Percentiles rank a stretch among this genome's conserved stretches.
These are phyloP conservation scores for Calocybe indica DNA, from an alignment of 768 basidiomycete species.

Conservation along the genomic window DNA sequence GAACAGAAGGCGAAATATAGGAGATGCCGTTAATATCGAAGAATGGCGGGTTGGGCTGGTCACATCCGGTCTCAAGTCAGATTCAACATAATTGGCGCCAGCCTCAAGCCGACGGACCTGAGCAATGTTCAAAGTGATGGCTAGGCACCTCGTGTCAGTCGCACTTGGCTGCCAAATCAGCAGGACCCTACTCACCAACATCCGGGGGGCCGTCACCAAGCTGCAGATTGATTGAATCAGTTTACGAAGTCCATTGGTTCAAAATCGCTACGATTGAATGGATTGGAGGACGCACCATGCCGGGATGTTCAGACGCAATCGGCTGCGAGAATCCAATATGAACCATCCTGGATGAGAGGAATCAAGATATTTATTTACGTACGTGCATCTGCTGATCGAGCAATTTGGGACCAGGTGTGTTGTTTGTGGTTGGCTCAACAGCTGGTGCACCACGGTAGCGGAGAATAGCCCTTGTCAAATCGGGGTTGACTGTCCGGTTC, in stretches of 20 bases:
- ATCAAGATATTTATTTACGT: not conserved
- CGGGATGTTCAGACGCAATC: slow-evolving; percentile 10
- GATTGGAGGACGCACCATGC: slow-evolving; percentile 3
- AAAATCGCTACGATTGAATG: not conserved
- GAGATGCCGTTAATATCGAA: slow-evolving; percentile 24
- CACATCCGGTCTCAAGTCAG: not conserved
- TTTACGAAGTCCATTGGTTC: not conserved
- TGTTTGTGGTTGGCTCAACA: slow-evolving; percentile 18
- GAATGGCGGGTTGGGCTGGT: slow-evolving; percentile 23
- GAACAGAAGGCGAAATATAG: slow-evolving; percentile 34
- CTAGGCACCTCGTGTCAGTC: not conserved
- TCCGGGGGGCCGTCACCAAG: slow-evolving; percentile 13
- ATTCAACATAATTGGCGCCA: not conserved
- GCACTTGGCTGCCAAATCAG: not conserved
- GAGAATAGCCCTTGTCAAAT: slow-evolving; percentile 24
- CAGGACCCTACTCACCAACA: slow-evolving; percentile 6
- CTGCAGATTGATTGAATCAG: slow-evolving; percentile 3
- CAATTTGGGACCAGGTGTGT: slow-evolving; percentile 10
- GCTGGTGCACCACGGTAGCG: slow-evolving; percentile 23
- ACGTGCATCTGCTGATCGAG: slow-evolving; percentile 18
- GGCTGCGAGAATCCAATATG: slow-evolving; percentile 5
- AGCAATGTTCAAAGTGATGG: slow-evolving; percentile 14
- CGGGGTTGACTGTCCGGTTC: slow-evolving; percentile 11
- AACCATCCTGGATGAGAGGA: not conserved
- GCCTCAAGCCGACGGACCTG: slow-evolving; percentile 7